These are phyloP conservation scores for Torulaspora indica DNA, from an alignment of 805 yeast species.

Conservation along the genomic window DNA sequence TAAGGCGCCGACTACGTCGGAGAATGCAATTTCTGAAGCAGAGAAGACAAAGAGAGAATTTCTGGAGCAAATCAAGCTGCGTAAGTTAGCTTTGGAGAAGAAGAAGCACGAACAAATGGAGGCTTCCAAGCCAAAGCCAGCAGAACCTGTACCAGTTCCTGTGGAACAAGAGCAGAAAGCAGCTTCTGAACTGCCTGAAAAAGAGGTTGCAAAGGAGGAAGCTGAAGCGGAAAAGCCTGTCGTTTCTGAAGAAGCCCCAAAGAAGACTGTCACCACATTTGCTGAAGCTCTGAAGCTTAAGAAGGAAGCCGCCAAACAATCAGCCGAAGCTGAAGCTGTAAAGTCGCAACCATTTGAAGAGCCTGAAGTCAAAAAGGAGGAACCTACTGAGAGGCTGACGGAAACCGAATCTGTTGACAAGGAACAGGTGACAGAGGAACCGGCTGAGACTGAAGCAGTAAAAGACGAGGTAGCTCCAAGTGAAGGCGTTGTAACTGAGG, in stretches of 20 bases:
- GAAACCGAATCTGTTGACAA: slow-evolving; percentile 4
- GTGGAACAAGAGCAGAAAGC: slow-evolving; percentile 3
- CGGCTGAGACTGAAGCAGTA: slow-evolving; percentile 8
- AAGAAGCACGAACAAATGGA: slow-evolving; percentile 21
- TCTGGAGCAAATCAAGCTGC: slow-evolving; percentile 29
- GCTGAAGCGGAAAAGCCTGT: slow-evolving; percentile 5
- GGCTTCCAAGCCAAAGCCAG: slow-evolving; percentile 9
- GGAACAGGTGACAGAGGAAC: not conserved
- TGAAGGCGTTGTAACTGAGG: too few species aligned
- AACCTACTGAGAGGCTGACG: slow-evolving; percentile 15
- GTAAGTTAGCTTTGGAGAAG: slow-evolving; percentile 31
- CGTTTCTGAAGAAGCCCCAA: slow-evolving; percentile 12
- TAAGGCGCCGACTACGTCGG: slow-evolving; percentile 1
- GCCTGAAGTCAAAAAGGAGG: slow-evolving; percentile 7
- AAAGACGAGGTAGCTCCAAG: not conserved
- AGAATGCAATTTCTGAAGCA: slow-evolving; percentile 17
- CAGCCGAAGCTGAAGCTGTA: slow-evolving; percentile 1
- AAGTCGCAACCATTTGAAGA: not conserved
- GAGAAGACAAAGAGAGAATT: slow-evolving; percentile 29
- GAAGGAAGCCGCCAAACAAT: slow-evolving; percentile 12
- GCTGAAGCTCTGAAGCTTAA: slow-evolving; percentile 28
- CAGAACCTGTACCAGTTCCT: slow-evolving; percentile 4
- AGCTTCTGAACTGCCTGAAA: slow-evolving; percentile 1
- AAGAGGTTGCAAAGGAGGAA: slow-evolving; percentile 7
- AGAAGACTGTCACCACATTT: slow-evolving; percentile 17